Conservation (phyloP, 441 rosid genomes). For the Capsella rubella region DNA sequence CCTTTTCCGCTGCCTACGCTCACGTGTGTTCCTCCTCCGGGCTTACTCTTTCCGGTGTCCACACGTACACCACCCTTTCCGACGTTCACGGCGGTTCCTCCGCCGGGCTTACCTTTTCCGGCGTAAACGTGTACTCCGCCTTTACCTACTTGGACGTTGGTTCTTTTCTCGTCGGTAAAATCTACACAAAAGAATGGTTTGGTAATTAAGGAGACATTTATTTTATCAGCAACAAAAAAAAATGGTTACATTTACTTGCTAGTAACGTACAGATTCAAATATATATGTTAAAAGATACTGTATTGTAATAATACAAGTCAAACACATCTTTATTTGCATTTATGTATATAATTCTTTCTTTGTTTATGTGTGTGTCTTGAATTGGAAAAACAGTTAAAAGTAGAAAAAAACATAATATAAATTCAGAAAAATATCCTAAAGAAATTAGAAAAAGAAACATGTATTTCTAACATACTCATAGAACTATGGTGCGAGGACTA, state of each 20-base stretch:
- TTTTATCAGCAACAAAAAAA: not conserved
- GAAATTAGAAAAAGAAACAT: not conserved
- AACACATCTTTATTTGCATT: slow-evolving; percentile 16
- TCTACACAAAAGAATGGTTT: slow-evolving; percentile 45
- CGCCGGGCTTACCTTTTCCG: slow-evolving; percentile 56
- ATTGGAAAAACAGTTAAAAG: not conserved
- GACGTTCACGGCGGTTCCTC: slow-evolving; percentile 59
- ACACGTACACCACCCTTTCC: slow-evolving; percentile 64
- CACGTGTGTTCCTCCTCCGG: slow-evolving; percentile 47
- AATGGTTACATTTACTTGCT: not conserved
- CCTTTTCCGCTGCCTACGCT: slow-evolving; percentile 51
- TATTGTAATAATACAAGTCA: slow-evolving; percentile 1
- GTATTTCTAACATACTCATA: not conserved
- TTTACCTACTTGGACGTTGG: slow-evolving; percentile 57
- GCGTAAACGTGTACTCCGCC: slow-evolving; percentile 53
- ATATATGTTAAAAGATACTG: not conserved
- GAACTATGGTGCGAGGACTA: not conserved
- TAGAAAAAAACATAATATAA: slow-evolving; percentile 7
- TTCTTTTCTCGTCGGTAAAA: slow-evolving; percentile 58
- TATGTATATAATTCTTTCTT: not conserved
- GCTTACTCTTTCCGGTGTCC: slow-evolving; percentile 52
- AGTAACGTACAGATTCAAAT: not conserved
- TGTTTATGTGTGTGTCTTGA: not conserved
- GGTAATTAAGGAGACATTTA: slow-evolving; percentile 1
- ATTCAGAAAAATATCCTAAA: not conserved